These are phyloP conservation scores for Cladosporium sp. DNA, from an alignment of 2,329 filamentous ascomycete species.

Conservation along the genomic window DNA sequence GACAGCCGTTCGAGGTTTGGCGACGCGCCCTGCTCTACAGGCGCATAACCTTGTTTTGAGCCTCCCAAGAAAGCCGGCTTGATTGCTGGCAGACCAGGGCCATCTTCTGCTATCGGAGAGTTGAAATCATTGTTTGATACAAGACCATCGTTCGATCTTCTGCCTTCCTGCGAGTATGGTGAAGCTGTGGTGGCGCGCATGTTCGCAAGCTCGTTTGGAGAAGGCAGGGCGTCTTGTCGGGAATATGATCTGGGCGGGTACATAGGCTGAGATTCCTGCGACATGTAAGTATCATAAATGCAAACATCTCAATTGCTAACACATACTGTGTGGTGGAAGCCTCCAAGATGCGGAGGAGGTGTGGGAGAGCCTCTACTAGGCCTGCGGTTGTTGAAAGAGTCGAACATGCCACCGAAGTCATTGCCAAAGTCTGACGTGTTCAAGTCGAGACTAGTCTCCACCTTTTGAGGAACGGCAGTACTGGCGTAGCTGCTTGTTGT, in stretches of 20 bases:
- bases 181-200: conserved; percentile 24
- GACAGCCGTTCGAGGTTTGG: conserved; percentile 24
- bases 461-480: conserved; percentile 32
- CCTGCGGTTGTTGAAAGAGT: conserved; percentile 12
- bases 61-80: conserved; percentile 26
- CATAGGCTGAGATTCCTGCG: conserved; percentile 30
- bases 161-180: conserved; percentile 30
- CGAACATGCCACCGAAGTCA: conserved; percentile 35
- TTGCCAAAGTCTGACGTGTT: conserved; percentile 29
- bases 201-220: conserved; percentile 19
- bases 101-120: conserved; percentile 25
- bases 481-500: conserved; percentile 38
- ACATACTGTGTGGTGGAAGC: conserved; percentile 21
- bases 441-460: conserved; percentile 25
- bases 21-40: conserved; percentile 26
- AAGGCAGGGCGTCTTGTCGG: conserved; percentile 26
- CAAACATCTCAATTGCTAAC: conserved; percentile 2
- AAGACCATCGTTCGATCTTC: conserved; percentile 29
- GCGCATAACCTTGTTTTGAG: conserved; percentile 28
- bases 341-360: neutral
- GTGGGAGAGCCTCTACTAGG: conserved; percentile 8
- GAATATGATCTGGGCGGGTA: conserved; percentile 31
- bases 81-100: conserved; percentile 18
- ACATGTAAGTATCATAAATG: conserved; percentile 13
- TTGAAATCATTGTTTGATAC: conserved; percentile 25